Evolutionary conservation across 2,329 filamentous ascomycete genomes (phyloP), one percentile per base, ranked within the genome.

Genomic region (Fusarium agapanthi): DNA sequence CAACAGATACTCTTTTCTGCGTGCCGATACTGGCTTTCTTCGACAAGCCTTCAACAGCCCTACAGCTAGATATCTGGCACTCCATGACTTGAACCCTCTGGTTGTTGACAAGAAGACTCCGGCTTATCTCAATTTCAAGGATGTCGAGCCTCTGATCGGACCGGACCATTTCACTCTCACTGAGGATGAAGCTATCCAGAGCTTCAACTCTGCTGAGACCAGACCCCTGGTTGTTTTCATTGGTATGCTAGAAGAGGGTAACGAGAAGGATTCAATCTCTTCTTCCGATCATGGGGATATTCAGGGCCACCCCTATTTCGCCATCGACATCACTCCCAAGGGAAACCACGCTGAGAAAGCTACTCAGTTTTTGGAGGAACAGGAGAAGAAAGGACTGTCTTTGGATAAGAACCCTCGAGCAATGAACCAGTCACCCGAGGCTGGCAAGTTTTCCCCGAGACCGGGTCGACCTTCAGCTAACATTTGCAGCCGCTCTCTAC

Each of bases 221-320:
- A 82, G 86, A 26, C 92, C 95, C 7, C 88, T 94, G 70, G 85
- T 98, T 57, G 86, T 98, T 58, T 98, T 98, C 79, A 84, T 98
- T 34, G 95, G 95, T 0, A 82, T 98, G 53, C 90, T 97, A 74
- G 94, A 97, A 24, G 76, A 79, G 35, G 87, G 84, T 1, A 88
- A 92, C 78, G 69, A 86, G 66, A 68, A 67, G 15, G 68, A 72
- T 11, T 53, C 59, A 22, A 67, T 81, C 44, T 41, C 76, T n/a
- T 79, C 80, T 30, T 70, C 71, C 12, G 75, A 78, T 4, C 92
- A 91, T 78, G 90, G 90, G 67, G 89, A 90, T 53, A 97, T 97
- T 80, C 88, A 86, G 38, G 96, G 95, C 7, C 87, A 88, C 54
- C 95, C 96, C 4, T 97, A 91, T 83, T 99, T 98, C 79, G 95